Conservation (phyloP, 306 rosid genomes). For the Erythrophleum fordii region DNA sequence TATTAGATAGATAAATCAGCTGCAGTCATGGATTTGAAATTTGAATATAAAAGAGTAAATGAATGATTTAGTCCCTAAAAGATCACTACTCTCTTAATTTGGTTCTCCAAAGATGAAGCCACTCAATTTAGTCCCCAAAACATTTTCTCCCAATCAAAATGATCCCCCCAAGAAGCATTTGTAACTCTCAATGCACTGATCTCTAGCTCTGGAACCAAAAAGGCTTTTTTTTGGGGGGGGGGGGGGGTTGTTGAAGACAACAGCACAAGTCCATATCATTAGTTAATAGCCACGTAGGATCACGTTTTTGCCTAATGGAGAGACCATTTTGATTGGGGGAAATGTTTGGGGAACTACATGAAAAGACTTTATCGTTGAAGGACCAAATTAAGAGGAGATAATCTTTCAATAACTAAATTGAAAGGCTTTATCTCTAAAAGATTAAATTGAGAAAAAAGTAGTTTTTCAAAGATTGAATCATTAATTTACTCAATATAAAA, state of each 20-base stretch:
- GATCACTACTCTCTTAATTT: no score
- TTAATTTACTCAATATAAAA: background rate
- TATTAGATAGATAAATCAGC: no score
- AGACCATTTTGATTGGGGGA: background rate
- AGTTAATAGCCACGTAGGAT: background rate
- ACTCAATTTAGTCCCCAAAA: background rate
- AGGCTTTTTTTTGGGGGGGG: background rate
- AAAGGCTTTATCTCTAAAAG: background rate
- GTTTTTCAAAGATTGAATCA: background rate
- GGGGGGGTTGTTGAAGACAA: background rate
- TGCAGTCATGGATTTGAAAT: no score
- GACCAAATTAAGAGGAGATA: background rate
- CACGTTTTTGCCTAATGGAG: background rate
- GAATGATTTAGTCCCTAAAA: no score
- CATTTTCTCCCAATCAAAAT: background rate
- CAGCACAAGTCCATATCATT: background rate
- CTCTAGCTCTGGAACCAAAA: background rate
- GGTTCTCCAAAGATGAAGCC: no score
- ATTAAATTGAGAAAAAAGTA: background rate
- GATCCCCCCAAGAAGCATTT: background rate
- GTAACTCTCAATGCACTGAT: background rate
- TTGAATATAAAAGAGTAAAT: no score
- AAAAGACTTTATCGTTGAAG: background rate
- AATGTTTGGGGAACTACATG: background rate
- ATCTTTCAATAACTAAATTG: background rate